Conservation (phyloP, 371 early-diverging fungal species). For the Mortierella sp. region DNA sequence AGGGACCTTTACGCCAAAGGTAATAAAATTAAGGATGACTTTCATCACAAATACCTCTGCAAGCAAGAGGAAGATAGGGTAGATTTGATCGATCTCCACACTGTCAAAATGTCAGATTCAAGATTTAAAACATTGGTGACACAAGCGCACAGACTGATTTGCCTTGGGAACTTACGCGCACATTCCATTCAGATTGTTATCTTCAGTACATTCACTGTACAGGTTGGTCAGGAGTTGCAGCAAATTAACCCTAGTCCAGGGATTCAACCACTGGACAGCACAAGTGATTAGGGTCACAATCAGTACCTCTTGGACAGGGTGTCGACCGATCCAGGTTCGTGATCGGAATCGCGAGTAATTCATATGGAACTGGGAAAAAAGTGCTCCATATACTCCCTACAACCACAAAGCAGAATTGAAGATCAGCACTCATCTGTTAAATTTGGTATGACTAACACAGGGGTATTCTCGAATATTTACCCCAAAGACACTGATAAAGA, state of each 20-base stretch:
- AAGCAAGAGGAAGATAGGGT: slow-evolving; percentile 79
- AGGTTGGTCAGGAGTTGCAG: slow-evolving; percentile 82
- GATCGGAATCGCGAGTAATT: slow-evolving; percentile 72
- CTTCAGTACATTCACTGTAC: slow-evolving; percentile 84
- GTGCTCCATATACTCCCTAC: slow-evolving; percentile 88
- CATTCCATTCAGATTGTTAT: slow-evolving; percentile 69
- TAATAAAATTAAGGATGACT: slow-evolving; percentile 64
- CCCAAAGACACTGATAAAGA: slow-evolving; percentile 59
- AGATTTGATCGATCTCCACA: slow-evolving; percentile 55
- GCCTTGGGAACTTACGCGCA: slow-evolving; percentile 65
- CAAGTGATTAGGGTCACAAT: slow-evolving; percentile 81
- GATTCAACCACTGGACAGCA: slow-evolving; percentile 77
- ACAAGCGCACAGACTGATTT: not conserved
- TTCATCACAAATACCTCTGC: slow-evolving; percentile 59
- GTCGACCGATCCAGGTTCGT: slow-evolving; percentile 64
- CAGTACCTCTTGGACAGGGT: slow-evolving; percentile 79
- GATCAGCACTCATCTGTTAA: not conserved
- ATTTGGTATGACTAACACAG: slow-evolving; percentile 58
- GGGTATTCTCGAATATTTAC: slow-evolving; percentile 25
- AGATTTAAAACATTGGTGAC: not conserved
- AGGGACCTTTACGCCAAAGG: slow-evolving; percentile 80
- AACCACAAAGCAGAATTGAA: slow-evolving; percentile 56
- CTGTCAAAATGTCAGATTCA: slow-evolving; percentile 35
- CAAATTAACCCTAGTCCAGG: slow-evolving; percentile 79
- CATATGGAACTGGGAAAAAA: slow-evolving; percentile 80